These are phyloP conservation scores for Lepiota venenata DNA, from an alignment of 768 basidiomycete genomes.

Conservation along the genomic window DNA sequence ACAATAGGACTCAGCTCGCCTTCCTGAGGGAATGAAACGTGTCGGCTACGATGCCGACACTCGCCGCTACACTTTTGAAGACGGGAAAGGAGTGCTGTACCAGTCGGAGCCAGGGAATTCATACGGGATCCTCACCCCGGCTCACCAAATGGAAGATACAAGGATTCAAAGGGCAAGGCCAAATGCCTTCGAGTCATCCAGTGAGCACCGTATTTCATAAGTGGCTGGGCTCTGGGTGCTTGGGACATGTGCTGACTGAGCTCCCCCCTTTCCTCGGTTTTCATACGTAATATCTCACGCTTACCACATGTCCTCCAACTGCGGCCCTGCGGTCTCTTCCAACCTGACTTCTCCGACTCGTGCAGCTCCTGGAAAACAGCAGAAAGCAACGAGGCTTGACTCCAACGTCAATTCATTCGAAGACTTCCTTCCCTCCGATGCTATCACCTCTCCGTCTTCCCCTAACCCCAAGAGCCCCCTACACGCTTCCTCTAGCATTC, in stretches of 20 bases:
- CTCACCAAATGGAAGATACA: conserved; percentile 14
- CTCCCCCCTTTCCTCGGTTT: background rate
- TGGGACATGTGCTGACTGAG: background rate
- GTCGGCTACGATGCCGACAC: conserved; percentile 54
- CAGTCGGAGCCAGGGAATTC: conserved; percentile 38
- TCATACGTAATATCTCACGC: background rate
- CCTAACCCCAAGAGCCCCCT: background rate
- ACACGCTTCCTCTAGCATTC: background rate
- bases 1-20: conserved; percentile 42
- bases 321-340: background rate
- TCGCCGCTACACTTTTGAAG: conserved; percentile 46
- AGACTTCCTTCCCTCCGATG: conserved; percentile 1
- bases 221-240: background rate
- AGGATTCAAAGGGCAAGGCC: conserved; percentile 7
- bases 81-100: conserved; percentile 41
- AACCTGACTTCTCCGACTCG: too few species aligned
- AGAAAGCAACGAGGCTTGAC: background rate
- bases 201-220: background rate
- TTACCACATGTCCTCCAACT: background rate
- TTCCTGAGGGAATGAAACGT: conserved; percentile 46
- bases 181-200: conserved; percentile 1
- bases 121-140: conserved; percentile 41
- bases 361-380: background rate
- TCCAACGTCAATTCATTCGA: conserved; percentile 5
- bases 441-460: background rate